These are phyloP conservation scores for Sinapis alba DNA, from an alignment of 441 rosid genomes.

Conservation along the genomic window DNA sequence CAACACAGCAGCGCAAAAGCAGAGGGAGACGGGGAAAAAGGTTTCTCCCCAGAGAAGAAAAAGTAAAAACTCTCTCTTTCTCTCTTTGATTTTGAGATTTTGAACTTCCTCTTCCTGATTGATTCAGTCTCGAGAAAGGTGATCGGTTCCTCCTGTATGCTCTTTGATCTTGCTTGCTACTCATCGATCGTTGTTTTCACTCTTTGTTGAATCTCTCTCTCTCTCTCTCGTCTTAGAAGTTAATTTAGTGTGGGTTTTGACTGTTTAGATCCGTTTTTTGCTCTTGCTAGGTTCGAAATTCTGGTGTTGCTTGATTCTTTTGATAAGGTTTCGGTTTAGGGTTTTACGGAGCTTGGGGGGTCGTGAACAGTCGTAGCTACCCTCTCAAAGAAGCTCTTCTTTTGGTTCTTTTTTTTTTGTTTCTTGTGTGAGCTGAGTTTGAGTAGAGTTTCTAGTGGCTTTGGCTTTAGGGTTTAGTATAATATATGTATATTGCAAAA, in stretches of 20 bases:
- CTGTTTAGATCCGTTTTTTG: conserved; percentile 10
- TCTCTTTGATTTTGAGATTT: conserved; percentile 14
- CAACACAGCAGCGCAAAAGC: conserved; percentile 35
- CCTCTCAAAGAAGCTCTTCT: conserved; percentile 7
- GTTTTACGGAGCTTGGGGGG: conserved; percentile 26
- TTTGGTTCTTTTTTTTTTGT: not conserved
- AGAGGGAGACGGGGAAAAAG: not conserved
- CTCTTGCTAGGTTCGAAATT: conserved; percentile 25
- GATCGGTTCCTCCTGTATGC: not conserved
- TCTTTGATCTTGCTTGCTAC: conserved; percentile 21
- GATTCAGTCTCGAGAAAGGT: conserved; percentile 8
- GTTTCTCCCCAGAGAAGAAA: conserved; percentile 15
- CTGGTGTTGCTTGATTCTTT: conserved; percentile 13
- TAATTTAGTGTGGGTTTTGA: not conserved
- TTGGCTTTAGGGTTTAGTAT: not conserved
- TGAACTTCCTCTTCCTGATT: conserved; percentile 9
- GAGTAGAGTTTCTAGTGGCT: not conserved
- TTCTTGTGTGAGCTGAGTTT: not conserved
- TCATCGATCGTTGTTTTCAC: not conserved
- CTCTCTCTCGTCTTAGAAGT: not conserved
- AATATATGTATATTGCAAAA: not conserved
- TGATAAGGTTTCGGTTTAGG: conserved; percentile 20
- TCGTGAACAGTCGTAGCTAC: conserved; percentile 2
- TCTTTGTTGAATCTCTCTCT: not conserved
- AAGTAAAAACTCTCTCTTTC: not conserved